Evolutionary conservation across 2,329 filamentous ascomycete species (phyloP).

Genomic region (Didymella keratinophila): DNA sequence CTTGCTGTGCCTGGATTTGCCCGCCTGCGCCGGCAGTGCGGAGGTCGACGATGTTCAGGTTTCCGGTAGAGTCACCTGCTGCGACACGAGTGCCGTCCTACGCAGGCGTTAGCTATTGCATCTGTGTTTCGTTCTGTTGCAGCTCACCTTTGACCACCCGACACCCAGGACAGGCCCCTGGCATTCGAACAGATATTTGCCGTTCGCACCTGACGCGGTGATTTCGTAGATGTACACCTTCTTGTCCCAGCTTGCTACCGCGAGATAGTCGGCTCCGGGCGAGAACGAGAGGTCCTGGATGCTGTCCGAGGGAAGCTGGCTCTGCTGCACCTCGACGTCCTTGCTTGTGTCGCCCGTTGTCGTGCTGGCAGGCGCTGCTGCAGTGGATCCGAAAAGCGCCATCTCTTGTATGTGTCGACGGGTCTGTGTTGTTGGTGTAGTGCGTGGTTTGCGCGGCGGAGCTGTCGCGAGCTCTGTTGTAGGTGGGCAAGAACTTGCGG

Average conservation of each 20-base stretch:
- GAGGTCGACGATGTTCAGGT: constrained; percentile 87
- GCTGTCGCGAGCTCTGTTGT: constrained; percentile 34
- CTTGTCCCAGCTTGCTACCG: constrained; percentile 95
- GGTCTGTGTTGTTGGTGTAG: neutral
- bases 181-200: constrained; percentile 86
- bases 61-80: constrained; percentile 89
- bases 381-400: constrained; percentile 68
- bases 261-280: constrained; percentile 78
- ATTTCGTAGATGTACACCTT: constrained; percentile 98
- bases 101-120: constrained; percentile 23
- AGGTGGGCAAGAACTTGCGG: constrained; percentile 8
- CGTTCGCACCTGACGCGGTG: constrained; percentile 79
- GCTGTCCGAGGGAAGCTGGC: constrained; percentile 77
- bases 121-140: neutral
- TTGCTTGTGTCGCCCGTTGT: constrained; percentile 91
- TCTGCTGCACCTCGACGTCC: constrained; percentile 79
- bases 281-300: constrained; percentile 89
- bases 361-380: constrained; percentile 65
- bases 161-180: constrained; percentile 80
- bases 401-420: constrained; percentile 48
- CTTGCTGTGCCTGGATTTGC: constrained; percentile 61
- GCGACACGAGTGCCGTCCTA: constrained; percentile 91
- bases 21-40: constrained; percentile 52
- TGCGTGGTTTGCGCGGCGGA: constrained; percentile 23
- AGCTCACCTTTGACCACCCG: constrained; percentile 84